Evolutionary conservation across 345 rosid species (phyloP), one percentile per base, ranked within the genome.

Genomic region (Brassica incana): DNA sequence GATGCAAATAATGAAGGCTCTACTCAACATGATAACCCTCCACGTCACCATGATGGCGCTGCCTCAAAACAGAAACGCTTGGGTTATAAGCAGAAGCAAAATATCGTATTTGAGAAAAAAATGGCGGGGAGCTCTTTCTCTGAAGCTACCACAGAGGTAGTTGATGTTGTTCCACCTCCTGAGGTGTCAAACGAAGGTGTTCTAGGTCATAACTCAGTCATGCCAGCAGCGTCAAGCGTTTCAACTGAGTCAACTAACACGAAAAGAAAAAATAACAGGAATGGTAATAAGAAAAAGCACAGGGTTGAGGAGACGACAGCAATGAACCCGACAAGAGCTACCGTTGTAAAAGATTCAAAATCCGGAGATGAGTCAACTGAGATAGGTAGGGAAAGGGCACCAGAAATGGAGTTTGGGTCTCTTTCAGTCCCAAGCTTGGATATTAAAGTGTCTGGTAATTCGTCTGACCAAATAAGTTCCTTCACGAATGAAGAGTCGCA

Each of bases 191-290:
- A 71, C 58, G 92, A 86, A 75, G 80, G 43, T 61, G 68, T 72
- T 61, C 63, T 82, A 32, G 75, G 79, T 82, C 69, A 75, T 14
- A 91, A 81, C 72, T 72, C 85, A 64, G 78, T 59, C 71, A 30
- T 69, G 79, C 83, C 84, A 74, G 83, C 9, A 54, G 60, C 60
- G 23, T 54, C 60, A 54, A 54, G 77, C 74, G 67, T 75, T 18
- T 60, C 72, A 67, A 78, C 76, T 1, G 97, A 89, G 86, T 68
- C 90, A 72, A 76, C 89, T 65, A 83, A 83, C 74, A 84, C 85
- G 67, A 88, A 85, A 87, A 91, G 84, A 79, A 92, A 83, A 83
- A 86, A 81, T 72, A 88, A 69, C 84, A 87, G 79, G 87, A 78
- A 66, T 78, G 85, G 87, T 75, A 20, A 20, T 20, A 90, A 87